Base-by-base conservation (phyloP, 2,329 filamentous ascomycete genomes). In the Chaetomiaceae sp. region DNA sequence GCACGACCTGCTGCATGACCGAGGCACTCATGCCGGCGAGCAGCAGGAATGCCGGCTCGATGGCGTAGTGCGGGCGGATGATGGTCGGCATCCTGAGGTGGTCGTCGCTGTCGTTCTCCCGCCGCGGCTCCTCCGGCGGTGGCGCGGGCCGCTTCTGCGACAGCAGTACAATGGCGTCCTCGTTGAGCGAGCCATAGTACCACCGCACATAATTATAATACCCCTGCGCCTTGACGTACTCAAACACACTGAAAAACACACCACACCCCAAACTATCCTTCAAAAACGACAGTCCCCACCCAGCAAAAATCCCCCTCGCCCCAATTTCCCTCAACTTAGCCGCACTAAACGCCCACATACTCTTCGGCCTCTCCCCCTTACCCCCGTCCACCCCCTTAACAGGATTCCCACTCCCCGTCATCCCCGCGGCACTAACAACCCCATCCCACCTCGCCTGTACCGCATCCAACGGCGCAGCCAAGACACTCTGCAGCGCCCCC, bases 381-480 rank as follows among this genome's bases (percentile, higher is more conserved):
- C 48, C 48, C 19, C 17, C 48, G 10, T 39, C 39, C 23, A 13
- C 39, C 3, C 17, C 41, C 8, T 50, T 41, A 9, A 48, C 55
- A 3, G 54, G 33, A 19, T 63, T 66, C 10, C 68, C 68, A 40
- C 70, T 70, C 31, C 59, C 67, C 16, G 69, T 65, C 58, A 77
- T 69, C n/a, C 58, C 62, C 14, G 57, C 56, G 2, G 55, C 62
- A 21, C 54, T 51, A 19, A 54, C 53, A 4, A 55, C 54, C 3
- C 61, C 53, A 59, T 87, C 83, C 66, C 87, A 89, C 8, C 86
- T 77, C 4, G 85, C 82, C 61, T 89, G 85, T 3, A 91, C 78
- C 0, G 87, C 87, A 58, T 91, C 87, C 6, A 90, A 72, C 0
- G 87, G 87, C 0, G 86, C 87, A 0, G 86, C 87, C 9, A 89